Evolutionary conservation across 108 stramenopile species (phyloP).

Genomic region (Schizochytrium sp.): DNA sequence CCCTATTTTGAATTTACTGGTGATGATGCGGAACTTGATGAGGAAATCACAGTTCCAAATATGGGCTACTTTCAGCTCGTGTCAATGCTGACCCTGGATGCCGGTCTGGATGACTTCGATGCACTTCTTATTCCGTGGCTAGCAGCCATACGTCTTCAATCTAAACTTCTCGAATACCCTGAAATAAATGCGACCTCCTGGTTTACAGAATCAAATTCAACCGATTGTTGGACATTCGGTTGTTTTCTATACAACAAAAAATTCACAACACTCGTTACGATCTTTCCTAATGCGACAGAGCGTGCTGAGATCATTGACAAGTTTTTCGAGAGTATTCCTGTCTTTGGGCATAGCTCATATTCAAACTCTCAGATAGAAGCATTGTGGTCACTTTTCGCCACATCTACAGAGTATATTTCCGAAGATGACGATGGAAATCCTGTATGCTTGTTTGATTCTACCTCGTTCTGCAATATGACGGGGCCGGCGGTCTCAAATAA

Average conservation of each 20-base stretch:
- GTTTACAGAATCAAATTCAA: neutral
- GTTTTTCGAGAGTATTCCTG: neutral
- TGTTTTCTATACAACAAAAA: neutral
- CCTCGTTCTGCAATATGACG: neutral
- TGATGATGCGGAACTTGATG: slow-evolving; percentile 1
- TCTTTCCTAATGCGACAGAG: neutral
- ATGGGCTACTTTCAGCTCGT: slow-evolving; percentile 24
- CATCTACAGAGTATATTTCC: neutral
- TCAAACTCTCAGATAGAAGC: neutral
- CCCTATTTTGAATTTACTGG: slow-evolving; percentile 7
- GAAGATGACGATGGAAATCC: neutral
- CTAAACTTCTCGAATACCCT: neutral
- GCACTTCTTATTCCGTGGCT: slow-evolving; percentile 23
- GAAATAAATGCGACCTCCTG: neutral
- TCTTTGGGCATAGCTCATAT: neutral
- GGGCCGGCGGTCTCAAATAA: neutral
- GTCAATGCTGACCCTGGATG: neutral
- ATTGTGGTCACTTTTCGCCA: neutral
- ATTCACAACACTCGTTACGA: neutral
- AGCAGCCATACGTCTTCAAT: neutral
- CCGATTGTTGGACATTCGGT: slow-evolving; percentile 41
- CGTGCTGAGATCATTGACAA: neutral
- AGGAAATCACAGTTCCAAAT: neutral
- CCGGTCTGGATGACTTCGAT: slow-evolving; percentile 13
- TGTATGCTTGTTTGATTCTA: neutral